phyloP scores from a whole-genome alignment of 179 eudicot species.

The Silene coronaria region DNA sequence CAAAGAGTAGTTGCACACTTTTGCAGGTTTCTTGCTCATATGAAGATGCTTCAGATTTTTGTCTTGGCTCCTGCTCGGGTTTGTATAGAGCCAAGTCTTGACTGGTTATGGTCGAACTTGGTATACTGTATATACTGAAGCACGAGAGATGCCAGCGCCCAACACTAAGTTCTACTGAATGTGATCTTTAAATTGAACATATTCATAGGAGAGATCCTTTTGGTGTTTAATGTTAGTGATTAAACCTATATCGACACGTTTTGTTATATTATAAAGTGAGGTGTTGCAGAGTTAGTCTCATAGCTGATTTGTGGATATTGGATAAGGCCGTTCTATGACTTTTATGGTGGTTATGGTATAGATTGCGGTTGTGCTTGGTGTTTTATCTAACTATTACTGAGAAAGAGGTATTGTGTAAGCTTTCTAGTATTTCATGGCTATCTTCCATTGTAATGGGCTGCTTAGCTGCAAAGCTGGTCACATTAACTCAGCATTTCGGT shows the following conservation, averaged over 20 bases:
- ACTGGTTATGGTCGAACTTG: slow-evolving; percentile 17
- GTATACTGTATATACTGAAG: slow-evolving; percentile 29
- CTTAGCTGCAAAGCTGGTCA: not conserved
- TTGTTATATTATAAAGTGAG: not conserved
- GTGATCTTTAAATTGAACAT: slow-evolving; percentile 18
- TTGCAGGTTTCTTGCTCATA: slow-evolving; percentile 26
- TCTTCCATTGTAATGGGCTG: not conserved
- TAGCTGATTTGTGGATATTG: slow-evolving; percentile 15
- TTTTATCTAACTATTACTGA: not conserved
- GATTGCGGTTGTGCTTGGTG: not conserved
- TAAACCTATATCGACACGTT: slow-evolving; percentile 11
- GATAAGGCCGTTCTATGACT: not conserved
- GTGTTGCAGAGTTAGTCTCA: slow-evolving; percentile 17
- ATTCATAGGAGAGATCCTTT: slow-evolving; percentile 19
- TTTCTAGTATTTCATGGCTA: not conserved
- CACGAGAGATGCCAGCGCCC: slow-evolving; percentile 9
- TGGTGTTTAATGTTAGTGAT: slow-evolving; percentile 13
- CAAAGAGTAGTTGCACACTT: slow-evolving; percentile 15
- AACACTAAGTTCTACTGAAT: slow-evolving; percentile 25
- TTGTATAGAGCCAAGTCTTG: slow-evolving; percentile 26
- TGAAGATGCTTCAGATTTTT: slow-evolving; percentile 22
- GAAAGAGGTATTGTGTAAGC: slow-evolving; percentile 4
- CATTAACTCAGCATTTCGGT: too few relatives aligned
- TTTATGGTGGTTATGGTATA: slow-evolving; percentile 9
- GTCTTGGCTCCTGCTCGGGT: slow-evolving; percentile 28